Conservation (phyloP, 176 grass and related monocot genomes). For the Carex kokanica region DNA sequence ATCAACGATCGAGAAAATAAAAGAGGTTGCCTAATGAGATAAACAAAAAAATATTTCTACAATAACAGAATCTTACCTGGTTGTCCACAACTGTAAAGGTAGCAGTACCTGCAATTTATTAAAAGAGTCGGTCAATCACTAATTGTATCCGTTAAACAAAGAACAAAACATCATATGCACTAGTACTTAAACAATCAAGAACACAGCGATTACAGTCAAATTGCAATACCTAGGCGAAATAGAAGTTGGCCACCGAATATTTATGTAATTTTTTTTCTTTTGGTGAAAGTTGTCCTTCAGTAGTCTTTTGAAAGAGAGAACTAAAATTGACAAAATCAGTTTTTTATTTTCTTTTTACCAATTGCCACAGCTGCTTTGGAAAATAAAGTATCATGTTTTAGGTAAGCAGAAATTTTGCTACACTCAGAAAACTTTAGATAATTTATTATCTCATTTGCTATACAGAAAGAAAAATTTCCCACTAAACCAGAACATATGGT, state of each 20-base stretch:
- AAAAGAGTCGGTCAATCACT: not conserved
- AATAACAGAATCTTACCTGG: conserved; percentile 18
- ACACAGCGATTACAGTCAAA: not conserved
- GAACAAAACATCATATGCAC: not conserved
- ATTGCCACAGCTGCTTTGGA: not conserved
- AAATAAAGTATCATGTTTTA: conserved; percentile 3
- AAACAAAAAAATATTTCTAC: not conserved
- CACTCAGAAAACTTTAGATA: not conserved
- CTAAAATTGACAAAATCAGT: not conserved
- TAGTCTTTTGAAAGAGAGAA: not conserved
- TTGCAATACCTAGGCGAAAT: not conserved
- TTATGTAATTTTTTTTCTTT: not conserved
- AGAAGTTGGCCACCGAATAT: not conserved
- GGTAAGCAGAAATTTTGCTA: not conserved
- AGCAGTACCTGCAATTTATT: conserved; percentile 35
- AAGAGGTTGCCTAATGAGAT: not conserved
- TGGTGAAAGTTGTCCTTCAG: too few relatives aligned
- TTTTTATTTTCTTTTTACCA: not conserved
- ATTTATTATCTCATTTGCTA: not conserved
- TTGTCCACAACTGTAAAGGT: conserved; percentile 31
- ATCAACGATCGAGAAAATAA: not conserved
- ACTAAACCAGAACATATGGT: not conserved
- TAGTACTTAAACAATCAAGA: not conserved
- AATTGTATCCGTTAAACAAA: not conserved
- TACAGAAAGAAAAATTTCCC: not conserved